A percentile compares a stretch with the other conserved stretches of the same genome.
Evolutionary conservation across 2,329 filamentous ascomycete species (phyloP).

Genomic region (Mollisiaceae sp.): DNA sequence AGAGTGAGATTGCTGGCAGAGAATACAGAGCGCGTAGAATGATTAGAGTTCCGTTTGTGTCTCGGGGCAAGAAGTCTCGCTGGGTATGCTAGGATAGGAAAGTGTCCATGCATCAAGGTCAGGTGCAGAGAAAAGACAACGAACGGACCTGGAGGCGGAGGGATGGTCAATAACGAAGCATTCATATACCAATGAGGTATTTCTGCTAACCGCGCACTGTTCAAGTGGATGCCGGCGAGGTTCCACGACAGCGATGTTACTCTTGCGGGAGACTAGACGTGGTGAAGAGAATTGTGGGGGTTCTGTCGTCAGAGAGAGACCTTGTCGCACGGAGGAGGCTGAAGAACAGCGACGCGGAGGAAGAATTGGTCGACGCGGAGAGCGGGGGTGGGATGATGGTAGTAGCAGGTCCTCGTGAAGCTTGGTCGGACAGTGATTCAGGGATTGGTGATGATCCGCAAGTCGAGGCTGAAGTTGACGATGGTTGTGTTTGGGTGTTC

Average conservation of each 20-base stretch:
- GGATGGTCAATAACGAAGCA: slow-evolving; percentile 15
- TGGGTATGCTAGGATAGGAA: slow-evolving; percentile 16
- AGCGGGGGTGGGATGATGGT: not conserved
- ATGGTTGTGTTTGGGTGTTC: not conserved
- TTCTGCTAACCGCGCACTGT: slow-evolving; percentile 23
- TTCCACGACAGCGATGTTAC: slow-evolving; percentile 1
- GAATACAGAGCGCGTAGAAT: slow-evolving; percentile 3
- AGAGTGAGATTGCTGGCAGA: not conserved
- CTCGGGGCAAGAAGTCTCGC: slow-evolving; percentile 12
- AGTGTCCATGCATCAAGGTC: slow-evolving; percentile 16
- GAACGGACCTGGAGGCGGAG: slow-evolving; percentile 19
- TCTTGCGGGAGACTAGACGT: slow-evolving; percentile 7
- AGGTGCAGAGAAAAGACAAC: slow-evolving; percentile 10
- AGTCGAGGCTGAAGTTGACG: slow-evolving; percentile 7
- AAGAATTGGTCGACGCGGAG: not conserved
- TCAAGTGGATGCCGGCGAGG: not conserved
- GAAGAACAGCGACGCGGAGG: not conserved
- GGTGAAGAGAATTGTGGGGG: slow-evolving; percentile 5
- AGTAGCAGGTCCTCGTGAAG: not conserved
- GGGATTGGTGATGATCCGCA: slow-evolving; percentile 5
- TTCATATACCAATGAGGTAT: slow-evolving; percentile 19
- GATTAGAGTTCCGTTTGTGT: slow-evolving; percentile 3
- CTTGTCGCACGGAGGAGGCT: slow-evolving; percentile 5
- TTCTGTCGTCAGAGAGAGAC: slow-evolving; percentile 7
- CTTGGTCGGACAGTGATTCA: not conserved